Evolutionary conservation across 2,329 filamentous ascomycete species (phyloP), one percentile per base, ranked within the genome.

Genomic region (Monosporascus sp.): DNA sequence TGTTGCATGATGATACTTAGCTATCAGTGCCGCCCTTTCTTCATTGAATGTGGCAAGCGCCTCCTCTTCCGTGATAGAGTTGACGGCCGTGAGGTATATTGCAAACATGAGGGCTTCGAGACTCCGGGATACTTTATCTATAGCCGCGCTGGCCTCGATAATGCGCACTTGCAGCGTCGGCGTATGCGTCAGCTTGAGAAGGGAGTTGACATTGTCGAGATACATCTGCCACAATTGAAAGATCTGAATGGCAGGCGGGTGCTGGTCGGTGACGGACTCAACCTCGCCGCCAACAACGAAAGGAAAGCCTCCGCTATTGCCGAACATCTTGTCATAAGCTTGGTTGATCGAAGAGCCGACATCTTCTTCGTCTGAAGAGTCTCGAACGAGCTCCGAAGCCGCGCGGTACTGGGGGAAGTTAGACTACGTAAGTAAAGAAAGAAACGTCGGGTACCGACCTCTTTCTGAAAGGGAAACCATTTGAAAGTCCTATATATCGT

Each of bases 161-260:
- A 89, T 78, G 50, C 79, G 78, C n/a, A 71, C 73, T 63, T 89
- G 85, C 1, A 88, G 70, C 1, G 79, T 87, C 1, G 85, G 84
- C 0, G 82, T 79, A 62, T 89, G 86, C 0, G 82, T 85, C 52
- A 89, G 74, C 62, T 88, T 89, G 47, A 88, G 73, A 6, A 90
- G 65, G 0, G 86, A 84, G 59, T 89, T 84, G 59, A 89, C 81
- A 60, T 88, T 88, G 57, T 84, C 80, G 43, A 89, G 76, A 63
- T 87, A 89, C 17, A 82, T 76, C 67, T 88, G 85, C 86, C 86
- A 89, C 19, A 86, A 72, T 58, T 82, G 78, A 55, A 86, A 79
- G 51, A 85, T 84, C 54, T 84, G 80, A 20, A 84, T 78, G 24
- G 78, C 72, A 2, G 77, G 65, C 9, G 82, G 82, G 57, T 84